These are phyloP conservation scores for Populus tremula DNA, from an alignment of 345 rosid species.

Conservation along the genomic window DNA sequence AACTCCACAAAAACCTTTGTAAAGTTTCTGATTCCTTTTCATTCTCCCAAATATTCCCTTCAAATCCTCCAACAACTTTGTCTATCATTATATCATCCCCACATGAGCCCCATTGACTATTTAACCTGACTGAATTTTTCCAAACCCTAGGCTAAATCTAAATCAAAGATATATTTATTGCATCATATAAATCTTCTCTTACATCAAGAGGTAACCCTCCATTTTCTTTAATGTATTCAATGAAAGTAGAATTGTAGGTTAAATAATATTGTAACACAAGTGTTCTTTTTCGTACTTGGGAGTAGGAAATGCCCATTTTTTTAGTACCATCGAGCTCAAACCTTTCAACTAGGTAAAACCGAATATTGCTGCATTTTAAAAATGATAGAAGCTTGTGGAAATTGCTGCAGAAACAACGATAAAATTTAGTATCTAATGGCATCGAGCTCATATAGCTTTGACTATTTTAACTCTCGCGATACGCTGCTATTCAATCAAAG, in stretches of 20 bases:
- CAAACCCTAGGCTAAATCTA: neutral
- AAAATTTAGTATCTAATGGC: no score
- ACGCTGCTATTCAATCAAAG: no score
- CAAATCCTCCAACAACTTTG: neutral
- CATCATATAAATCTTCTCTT: neutral
- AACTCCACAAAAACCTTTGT: neutral
- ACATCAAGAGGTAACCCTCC: neutral
- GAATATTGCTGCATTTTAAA: no score
- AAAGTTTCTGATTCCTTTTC: neutral
- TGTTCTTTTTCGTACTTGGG: neutral
- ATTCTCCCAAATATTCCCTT: constrained; percentile 10
- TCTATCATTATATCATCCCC: neutral
- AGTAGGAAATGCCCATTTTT: neutral
- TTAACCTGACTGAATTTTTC: neutral
- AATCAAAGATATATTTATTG: neutral
- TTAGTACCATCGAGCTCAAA: neutral
- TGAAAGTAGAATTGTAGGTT: neutral
- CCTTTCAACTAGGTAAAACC: no score
- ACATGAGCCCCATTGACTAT: neutral
- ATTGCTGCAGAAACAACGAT: no score
- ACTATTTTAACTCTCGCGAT: no score
- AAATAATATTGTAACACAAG: neutral
- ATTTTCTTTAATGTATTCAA: neutral
- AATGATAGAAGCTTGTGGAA: no score
- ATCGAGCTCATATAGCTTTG: no score